A percentile compares a stretch with the other conserved stretches of the same genome.
Conservation (phyloP, 1,139 yeast species). For the Blastobotrys serpentis region DNA sequence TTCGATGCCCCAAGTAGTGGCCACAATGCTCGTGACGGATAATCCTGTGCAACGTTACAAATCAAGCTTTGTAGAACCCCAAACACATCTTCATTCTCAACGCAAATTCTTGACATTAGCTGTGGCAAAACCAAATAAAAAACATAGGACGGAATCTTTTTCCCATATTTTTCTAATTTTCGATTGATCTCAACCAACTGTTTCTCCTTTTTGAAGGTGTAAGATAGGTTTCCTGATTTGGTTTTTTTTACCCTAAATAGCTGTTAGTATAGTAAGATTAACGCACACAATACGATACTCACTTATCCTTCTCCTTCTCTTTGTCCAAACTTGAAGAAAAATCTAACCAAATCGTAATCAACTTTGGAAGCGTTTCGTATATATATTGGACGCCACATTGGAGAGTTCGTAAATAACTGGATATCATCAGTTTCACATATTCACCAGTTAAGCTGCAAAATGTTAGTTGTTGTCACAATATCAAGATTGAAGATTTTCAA, state of each 20-base stretch:
- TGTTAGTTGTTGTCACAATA: constrained; percentile 9
- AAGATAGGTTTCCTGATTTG: constrained; percentile 20
- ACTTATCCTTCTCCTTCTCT: constrained; percentile 4
- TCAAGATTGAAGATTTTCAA: neutral
- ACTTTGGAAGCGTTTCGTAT: constrained; percentile 85
- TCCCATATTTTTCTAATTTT: constrained; percentile 44
- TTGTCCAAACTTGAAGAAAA: constrained; percentile 50
- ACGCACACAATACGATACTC: neutral
- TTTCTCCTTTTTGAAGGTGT: constrained; percentile 19
- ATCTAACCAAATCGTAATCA: constrained; percentile 89
- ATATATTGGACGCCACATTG: constrained; percentile 67
- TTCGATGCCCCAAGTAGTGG: constrained; percentile 70
- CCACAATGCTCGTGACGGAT: constrained; percentile 87
- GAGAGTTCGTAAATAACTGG: constrained; percentile 65
- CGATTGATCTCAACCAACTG: constrained; percentile 32
- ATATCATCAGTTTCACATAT: constrained; percentile 64
- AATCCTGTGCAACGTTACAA: constrained; percentile 54
- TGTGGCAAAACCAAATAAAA: constrained; percentile 91
- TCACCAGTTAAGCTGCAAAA: constrained; percentile 50
- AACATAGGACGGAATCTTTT: constrained; percentile 54
- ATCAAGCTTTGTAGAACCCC: constrained; percentile 58
- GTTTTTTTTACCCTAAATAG: constrained; percentile 17
- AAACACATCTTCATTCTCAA: constrained; percentile 57
- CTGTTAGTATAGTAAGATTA: constrained; percentile 11
- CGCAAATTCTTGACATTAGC: constrained; percentile 73